Evolutionary conservation across 108 stramenopile species (phyloP).

Genomic region (Stephanodiscus triporus): DNA sequence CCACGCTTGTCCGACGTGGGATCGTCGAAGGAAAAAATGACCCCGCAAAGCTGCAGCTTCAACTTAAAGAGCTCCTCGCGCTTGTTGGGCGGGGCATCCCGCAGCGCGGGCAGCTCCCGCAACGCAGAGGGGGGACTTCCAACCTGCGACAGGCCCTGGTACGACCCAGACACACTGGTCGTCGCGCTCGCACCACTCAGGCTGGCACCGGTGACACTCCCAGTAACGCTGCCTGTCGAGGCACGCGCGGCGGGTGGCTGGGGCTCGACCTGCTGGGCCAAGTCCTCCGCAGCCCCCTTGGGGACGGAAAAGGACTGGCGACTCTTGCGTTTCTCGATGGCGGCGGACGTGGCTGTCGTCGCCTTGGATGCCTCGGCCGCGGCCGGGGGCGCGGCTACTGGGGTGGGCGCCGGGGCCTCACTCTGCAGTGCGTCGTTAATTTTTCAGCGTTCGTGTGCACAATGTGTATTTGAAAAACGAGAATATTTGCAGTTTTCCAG

Average conservation of each 20-base stretch:
- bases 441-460: background rate
- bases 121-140: slow-evolving; percentile 47
- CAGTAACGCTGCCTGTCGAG: background rate
- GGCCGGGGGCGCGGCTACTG: slow-evolving; percentile 30
- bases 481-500: background rate
- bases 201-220: background rate
- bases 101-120: slow-evolving; percentile 76
- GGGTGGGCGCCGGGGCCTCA: slow-evolving; percentile 23
- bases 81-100: slow-evolving; percentile 83
- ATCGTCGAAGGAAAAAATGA: slow-evolving; percentile 89
- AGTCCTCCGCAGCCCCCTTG: slow-evolving; percentile 26
- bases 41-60: slow-evolving; percentile 86
- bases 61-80: slow-evolving; percentile 87
- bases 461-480: background rate
- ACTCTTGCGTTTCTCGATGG: slow-evolving; percentile 23
- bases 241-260: background rate
- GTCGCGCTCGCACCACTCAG: background rate
- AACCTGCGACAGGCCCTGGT: slow-evolving; percentile 26
- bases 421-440: background rate
- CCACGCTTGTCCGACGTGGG: slow-evolving; percentile 84
- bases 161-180: background rate
- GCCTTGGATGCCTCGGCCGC: slow-evolving; percentile 11
- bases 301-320: slow-evolving; percentile 48
- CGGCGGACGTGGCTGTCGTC: slow-evolving; percentile 4
- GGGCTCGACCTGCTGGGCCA: slow-evolving; percentile 12